Percentiles rank a stretch among this genome's conserved stretches.
Conservation (phyloP, 1,284 basidiomycete genomes). For the Cutaneotrichosporon sp. region DNA sequence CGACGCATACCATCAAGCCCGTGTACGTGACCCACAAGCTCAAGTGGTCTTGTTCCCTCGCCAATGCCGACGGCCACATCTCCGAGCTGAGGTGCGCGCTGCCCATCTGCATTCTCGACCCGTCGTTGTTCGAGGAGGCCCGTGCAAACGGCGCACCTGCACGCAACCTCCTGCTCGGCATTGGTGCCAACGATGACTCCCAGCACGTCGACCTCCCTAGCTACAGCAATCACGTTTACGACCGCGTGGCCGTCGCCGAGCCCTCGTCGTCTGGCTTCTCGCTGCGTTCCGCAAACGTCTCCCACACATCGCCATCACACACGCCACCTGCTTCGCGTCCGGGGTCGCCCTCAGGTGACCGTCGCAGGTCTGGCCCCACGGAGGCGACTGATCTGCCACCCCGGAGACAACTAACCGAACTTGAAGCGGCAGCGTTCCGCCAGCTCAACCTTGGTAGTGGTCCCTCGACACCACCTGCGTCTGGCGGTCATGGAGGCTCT, state of each 20-base stretch:
- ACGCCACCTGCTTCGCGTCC: constrained; percentile 39
- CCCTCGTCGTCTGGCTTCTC: constrained; percentile 24
- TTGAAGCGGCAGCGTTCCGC: constrained; percentile 71
- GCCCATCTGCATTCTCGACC: constrained; percentile 74
- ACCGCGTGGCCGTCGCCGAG: constrained; percentile 76
- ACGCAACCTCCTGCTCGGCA: constrained; percentile 61
- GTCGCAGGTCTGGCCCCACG: background rate
- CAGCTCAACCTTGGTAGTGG: constrained; percentile 52
- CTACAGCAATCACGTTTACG: constrained; percentile 79
- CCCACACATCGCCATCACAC: constrained; percentile 23
- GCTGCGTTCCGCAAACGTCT: constrained; percentile 9
- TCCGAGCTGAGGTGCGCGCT: constrained; percentile 87
- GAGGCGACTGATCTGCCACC: constrained; percentile 36
- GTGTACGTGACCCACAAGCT: constrained; percentile 63
- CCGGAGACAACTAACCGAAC: constrained; percentile 56
- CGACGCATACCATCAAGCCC: constrained; percentile 59
- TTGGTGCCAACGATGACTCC: constrained; percentile 50
- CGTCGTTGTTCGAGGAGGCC: constrained; percentile 67
- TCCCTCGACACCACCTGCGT: background rate
- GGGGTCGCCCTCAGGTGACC: constrained; percentile 25
- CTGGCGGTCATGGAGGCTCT: background rate
- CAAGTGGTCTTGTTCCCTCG: constrained; percentile 59
- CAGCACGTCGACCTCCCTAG: constrained; percentile 70
- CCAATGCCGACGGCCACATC: constrained; percentile 79
- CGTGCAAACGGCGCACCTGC: constrained; percentile 64